Evolutionary conservation across 2,329 filamentous ascomycete genomes (phyloP).

Genomic region (Ophiostoma novo-ulmi): DNA sequence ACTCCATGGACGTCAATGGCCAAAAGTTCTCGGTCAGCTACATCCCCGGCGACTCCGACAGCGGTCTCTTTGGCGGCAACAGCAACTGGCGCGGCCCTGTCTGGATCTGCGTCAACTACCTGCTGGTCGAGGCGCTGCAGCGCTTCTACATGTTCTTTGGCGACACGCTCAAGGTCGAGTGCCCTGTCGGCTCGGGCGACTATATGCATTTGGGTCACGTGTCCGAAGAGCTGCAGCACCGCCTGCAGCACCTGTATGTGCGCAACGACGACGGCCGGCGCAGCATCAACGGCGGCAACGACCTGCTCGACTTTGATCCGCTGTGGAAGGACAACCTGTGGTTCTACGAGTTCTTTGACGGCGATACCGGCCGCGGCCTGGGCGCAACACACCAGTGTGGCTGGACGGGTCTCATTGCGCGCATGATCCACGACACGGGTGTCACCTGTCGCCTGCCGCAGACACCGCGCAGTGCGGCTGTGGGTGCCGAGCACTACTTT

Average conservation of each 20-base stretch:
- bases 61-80: constrained; percentile 90
- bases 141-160: constrained; percentile 97
- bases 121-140: constrained; percentile 89
- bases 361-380: constrained; percentile 80
- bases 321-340: constrained; percentile 91
- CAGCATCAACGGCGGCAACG: constrained; percentile 79
- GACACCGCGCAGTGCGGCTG: constrained; percentile 80
- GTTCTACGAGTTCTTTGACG: constrained; percentile 98
- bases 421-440: constrained; percentile 96
- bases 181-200: constrained; percentile 86
- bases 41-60: constrained; percentile 93
- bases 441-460: constrained; percentile 87
- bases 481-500: constrained; percentile 87
- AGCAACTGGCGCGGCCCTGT: constrained; percentile 97
- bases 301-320: constrained; percentile 83
- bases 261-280: constrained; percentile 78
- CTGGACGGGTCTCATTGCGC: constrained; percentile 92
- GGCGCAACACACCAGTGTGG: constrained; percentile 93
- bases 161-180: constrained; percentile 81
- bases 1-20: constrained; percentile 92
- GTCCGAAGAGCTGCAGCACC: constrained; percentile 90
- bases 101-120: constrained; percentile 93
- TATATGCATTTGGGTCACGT: constrained; percentile 95
- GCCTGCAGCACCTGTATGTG: constrained; percentile 85
- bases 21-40: constrained; percentile 85